Conservation (phyloP, 768 basidiomycete genomes). For the Pisolithus marmoratus region DNA sequence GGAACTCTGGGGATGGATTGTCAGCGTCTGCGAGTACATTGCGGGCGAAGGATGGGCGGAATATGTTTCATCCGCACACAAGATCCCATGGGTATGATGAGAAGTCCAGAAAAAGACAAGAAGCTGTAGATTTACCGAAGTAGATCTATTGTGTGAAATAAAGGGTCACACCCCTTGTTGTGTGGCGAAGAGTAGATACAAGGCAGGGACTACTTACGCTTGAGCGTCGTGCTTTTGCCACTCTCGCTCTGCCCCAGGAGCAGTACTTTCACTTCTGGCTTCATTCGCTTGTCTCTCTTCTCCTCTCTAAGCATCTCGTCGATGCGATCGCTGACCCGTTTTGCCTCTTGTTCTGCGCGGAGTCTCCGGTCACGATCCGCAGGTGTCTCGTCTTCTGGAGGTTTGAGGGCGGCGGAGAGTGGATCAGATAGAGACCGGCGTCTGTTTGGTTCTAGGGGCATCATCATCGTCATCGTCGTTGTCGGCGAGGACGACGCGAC, state of each 20-base stretch:
- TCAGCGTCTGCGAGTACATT: constrained; percentile 11
- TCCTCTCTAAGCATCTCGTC: constrained; percentile 74
- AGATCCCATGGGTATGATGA: neutral
- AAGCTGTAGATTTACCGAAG: no score
- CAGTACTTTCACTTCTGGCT: constrained; percentile 67
- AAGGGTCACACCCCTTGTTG: no score
- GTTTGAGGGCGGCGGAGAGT: constrained; percentile 57
- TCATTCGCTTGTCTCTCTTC: constrained; percentile 52
- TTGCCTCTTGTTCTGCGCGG: constrained; percentile 63
- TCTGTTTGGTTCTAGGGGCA: constrained; percentile 32
- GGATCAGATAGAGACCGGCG: constrained; percentile 59
- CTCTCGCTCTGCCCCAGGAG: constrained; percentile 87
- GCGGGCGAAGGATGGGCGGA: neutral
- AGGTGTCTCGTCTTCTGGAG: constrained; percentile 68
- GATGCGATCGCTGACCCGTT: constrained; percentile 68
- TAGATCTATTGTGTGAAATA: no score
- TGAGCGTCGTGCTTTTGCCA: constrained; percentile 83
- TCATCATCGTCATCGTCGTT: constrained; percentile 15
- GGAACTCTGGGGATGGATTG: constrained; percentile 56
- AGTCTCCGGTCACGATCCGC: constrained; percentile 61
- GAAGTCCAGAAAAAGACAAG: neutral
- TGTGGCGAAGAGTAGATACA: neutral
- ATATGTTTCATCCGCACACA: neutral
- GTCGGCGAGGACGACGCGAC: no score
- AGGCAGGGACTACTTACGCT: constrained; percentile 55